Evolutionary conservation across 1,139 yeast genomes (phyloP), one percentile per base, ranked within the genome.

Genomic region (Kodamaea sp.): DNA sequence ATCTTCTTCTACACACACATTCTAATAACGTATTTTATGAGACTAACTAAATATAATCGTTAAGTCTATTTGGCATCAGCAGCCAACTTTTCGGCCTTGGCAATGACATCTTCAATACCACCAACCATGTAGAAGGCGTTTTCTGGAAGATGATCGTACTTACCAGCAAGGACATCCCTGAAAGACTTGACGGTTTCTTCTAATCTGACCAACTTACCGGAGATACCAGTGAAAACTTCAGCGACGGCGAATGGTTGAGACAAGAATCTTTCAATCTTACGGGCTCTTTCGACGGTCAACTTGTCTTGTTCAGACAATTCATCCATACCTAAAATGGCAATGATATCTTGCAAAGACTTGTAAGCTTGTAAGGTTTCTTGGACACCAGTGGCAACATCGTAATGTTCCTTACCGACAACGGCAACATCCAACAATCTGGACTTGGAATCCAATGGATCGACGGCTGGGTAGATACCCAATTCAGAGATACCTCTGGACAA

Each of bases 281-380:
- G 90, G 59, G 98, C 98, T 82, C 98, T 92, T 81, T 92, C 98
- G 73, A 92, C 98, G 52, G 97, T 92, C 69, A 92, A 84, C 80
- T 92, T 92, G 76, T 92, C 98, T 59, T 83, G 76, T 80, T 92
- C 98, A 53, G 97, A 89, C 77, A 92, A 83, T 80, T 92, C 98
- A 76, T 92, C 98, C 98, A 92, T 92, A 90, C 98, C 98, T 73
- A 92, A 86, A 83, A 92, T 92, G 75, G 98, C 98, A 82, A 92
- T 92, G 73, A 92, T 92, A 84, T 92, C 98, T 80, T 92, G 98
- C 71, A 92, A 83, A 59, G 98, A 92, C 82, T 92, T 92, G 86
- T 92, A 92, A 61, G 97, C 96, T 80, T 92, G 98, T 73, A 92
- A 80, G 58, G 97, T 92, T 78, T 90, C 95, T 80, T 92, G 98